phyloP scores from a whole-genome alignment of 2,329 filamentous ascomycete species.

The Arthrobotrys entomopaga region DNA sequence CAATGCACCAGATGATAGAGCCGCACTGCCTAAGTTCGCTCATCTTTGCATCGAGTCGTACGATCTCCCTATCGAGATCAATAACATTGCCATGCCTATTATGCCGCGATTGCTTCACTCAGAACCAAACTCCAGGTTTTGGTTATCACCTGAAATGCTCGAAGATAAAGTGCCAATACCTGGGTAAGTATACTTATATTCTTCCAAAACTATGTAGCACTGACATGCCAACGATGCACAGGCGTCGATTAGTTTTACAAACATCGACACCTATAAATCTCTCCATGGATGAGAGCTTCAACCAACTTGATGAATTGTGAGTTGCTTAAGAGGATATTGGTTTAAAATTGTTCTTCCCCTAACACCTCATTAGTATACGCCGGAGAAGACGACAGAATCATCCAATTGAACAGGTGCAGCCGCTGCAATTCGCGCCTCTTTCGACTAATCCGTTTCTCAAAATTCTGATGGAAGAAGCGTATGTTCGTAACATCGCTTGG shows the following conservation, averaged over 20 bases:
- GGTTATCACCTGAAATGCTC: conserved; percentile 21
- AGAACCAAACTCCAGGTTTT: conserved; percentile 20
- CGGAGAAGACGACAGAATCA: background rate
- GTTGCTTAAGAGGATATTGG: background rate
- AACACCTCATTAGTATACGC: background rate
- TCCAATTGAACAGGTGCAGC: background rate
- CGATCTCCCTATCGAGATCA: conserved; percentile 22
- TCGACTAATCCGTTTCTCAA: conserved; percentile 27
- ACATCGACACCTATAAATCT: conserved; percentile 29
- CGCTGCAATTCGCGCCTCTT: too few relatives aligned
- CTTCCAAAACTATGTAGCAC: background rate
- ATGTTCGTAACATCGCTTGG: conserved; percentile 33
- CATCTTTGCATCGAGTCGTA: conserved; percentile 37
- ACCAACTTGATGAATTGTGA: conserved; percentile 47
- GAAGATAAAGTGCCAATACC: conserved; percentile 23
- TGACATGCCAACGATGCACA: conserved; percentile 7
- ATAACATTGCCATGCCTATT: conserved; percentile 10
- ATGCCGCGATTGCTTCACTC: conserved; percentile 26
- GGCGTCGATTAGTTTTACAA: conserved; percentile 36
- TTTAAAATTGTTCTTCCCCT: background rate
- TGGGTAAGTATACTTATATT: conserved; percentile 17
- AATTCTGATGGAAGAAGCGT: conserved; percentile 41
- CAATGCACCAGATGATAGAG: background rate
- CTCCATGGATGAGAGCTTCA: conserved; percentile 46
- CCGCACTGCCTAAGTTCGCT: conserved; percentile 38